Percentiles rank a stretch among this genome's conserved stretches.
Evolutionary conservation across 306 rosid genomes (phyloP).

Genomic region (Oxytropis ochrocephala): DNA sequence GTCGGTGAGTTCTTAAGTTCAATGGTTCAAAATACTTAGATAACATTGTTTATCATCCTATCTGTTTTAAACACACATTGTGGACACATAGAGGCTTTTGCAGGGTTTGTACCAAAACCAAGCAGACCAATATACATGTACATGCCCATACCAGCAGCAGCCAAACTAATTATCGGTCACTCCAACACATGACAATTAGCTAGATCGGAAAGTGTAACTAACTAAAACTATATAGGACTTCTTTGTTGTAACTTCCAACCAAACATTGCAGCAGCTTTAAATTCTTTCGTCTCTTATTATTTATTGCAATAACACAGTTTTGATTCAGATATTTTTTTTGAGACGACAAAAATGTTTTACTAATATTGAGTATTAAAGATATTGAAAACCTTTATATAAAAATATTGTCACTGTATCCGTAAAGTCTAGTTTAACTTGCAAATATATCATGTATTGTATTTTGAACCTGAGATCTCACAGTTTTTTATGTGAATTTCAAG

Average conservation of each 20-base stretch:
- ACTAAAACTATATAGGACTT: neutral
- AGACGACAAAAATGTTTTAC: too few species aligned
- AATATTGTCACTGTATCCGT: too few species aligned
- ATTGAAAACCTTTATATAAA: too few species aligned
- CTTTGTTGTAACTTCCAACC: neutral
- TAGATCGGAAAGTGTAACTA: neutral
- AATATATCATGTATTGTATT: too few species aligned
- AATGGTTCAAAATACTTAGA: neutral
- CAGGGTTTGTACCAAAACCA: slow-evolving; percentile 38
- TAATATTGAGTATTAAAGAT: too few species aligned
- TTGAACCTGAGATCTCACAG: too few species aligned
- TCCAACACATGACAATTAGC: neutral
- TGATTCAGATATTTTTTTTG: too few species aligned
- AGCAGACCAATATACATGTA: slow-evolving; percentile 20
- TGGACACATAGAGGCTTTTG: slow-evolving; percentile 11
- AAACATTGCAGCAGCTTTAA: neutral
- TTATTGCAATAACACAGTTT: neutral
- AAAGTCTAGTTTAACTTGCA: too few species aligned
- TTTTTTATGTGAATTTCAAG: too few species aligned
- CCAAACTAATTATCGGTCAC: slow-evolving; percentile 4
- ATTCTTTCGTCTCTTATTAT: neutral
- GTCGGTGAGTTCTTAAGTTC: slow-evolving; percentile 33
- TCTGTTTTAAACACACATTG: slow-evolving; percentile 9
- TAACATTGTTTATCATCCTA: neutral
- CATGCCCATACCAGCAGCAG: neutral